A percentile compares a stretch with the other conserved stretches of the same genome.
Conservation (phyloP, 2,329 filamentous ascomycete species). For the Thyridium curvatum region DNA sequence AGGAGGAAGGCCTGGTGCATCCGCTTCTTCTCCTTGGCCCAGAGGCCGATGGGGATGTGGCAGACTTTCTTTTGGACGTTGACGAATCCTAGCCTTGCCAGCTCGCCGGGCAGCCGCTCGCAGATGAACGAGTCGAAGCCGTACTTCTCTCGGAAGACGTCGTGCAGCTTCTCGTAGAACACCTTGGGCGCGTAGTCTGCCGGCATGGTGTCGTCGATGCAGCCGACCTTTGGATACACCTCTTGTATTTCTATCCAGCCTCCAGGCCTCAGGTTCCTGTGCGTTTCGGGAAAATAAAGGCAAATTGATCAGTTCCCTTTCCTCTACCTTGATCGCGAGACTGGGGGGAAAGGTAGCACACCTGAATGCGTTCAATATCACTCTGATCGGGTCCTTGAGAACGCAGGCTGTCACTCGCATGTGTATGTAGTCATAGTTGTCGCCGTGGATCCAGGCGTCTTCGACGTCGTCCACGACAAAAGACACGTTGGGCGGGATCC, state of each 20-base stretch:
- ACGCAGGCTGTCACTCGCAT: constrained; percentile 48
- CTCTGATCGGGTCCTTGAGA: constrained; percentile 42
- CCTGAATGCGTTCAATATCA: constrained; percentile 36
- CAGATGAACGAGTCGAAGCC: constrained; percentile 25
- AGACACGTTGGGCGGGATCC: constrained; percentile 50
- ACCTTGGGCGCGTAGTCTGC: constrained; percentile 28
- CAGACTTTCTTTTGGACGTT: constrained; percentile 32
- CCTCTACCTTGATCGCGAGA: background rate
- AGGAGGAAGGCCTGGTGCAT: constrained; percentile 34
- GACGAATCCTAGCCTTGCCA: constrained; percentile 33
- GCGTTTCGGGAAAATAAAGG: background rate
- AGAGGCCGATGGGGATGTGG: constrained; percentile 39
- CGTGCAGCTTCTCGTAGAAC: constrained; percentile 17
- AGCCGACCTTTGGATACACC: constrained; percentile 29
- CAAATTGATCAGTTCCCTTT: background rate
- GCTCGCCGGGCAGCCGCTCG: constrained; percentile 20
- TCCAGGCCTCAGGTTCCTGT: constrained; percentile 33
- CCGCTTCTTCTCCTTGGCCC: constrained; percentile 31
- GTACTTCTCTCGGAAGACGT: constrained; percentile 21
- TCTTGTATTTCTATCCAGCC: constrained; percentile 47
- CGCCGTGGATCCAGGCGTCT: constrained; percentile 46
- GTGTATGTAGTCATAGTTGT: constrained; percentile 55
- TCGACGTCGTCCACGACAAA: constrained; percentile 44
- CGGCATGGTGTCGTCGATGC: constrained; percentile 36
- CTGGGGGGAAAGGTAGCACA: constrained; percentile 17